These are phyloP conservation scores for Avena eriantha DNA, from an alignment of 176 grass and related monocot species.

Conservation along the genomic window DNA sequence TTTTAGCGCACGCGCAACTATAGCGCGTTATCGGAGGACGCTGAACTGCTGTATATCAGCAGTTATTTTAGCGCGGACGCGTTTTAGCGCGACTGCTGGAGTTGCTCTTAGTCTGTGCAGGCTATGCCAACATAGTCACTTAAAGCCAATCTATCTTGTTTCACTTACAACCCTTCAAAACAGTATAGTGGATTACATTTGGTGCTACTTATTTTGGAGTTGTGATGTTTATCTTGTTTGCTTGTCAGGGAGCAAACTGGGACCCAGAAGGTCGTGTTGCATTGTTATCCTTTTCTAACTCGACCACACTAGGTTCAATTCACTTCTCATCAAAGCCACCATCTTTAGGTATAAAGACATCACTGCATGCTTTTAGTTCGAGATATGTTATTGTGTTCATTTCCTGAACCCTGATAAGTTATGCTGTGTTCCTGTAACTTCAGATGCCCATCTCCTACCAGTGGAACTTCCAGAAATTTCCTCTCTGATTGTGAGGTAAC, in stretches of 20 bases:
- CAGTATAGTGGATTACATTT: background rate
- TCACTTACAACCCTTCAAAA: background rate
- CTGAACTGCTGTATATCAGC: too few species aligned
- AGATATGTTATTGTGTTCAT: slow-evolving; percentile 8
- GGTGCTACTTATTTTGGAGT: slow-evolving; percentile 18
- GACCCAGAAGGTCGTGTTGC: slow-evolving; percentile 83
- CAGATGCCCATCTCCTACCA: slow-evolving; percentile 87
- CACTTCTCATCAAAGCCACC: slow-evolving; percentile 91
- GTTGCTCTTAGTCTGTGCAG: background rate
- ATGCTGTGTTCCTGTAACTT: slow-evolving; percentile 30
- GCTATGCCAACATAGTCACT: background rate
- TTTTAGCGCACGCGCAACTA: too few species aligned
- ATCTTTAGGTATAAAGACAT: slow-evolving; percentile 67
- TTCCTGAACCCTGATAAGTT: slow-evolving; percentile 38
- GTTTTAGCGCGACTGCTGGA: too few species aligned
- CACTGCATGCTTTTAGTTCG: slow-evolving; percentile 23
- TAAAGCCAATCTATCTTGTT: background rate
- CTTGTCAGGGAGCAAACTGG: slow-evolving; percentile 79
- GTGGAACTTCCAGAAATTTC: slow-evolving; percentile 94
- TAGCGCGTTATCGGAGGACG: too few species aligned
- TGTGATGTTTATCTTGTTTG: slow-evolving; percentile 35
- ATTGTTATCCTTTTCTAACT: slow-evolving; percentile 86
- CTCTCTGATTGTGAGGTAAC: slow-evolving; percentile 82
- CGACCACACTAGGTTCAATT: slow-evolving; percentile 82
- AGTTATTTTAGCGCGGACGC: too few species aligned